A percentile compares a stretch with the other conserved stretches of the same genome.
phyloP scores from a whole-genome alignment of 2,329 filamentous ascomycete genomes.

The Fusarium lateritium region DNA sequence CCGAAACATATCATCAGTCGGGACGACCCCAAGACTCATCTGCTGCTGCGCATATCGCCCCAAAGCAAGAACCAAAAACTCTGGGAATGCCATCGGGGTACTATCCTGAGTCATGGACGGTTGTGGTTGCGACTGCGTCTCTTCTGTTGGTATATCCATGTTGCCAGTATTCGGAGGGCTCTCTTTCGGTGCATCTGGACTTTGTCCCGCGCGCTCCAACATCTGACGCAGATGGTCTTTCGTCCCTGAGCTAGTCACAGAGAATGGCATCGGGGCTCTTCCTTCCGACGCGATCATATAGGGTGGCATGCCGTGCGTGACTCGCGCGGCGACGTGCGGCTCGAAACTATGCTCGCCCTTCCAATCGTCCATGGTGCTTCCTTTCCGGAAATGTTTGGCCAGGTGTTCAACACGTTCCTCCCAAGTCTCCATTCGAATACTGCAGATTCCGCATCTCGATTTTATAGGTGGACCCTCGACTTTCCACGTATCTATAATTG shows the following conservation, averaged over 20 bases:
- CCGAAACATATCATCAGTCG: conserved; percentile 50
- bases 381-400: conserved; percentile 48
- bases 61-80: conserved; percentile 38
- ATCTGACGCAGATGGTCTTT: conserved; percentile 45
- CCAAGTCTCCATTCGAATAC: conserved; percentile 46
- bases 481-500: conserved; percentile 57
- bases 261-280: conserved; percentile 46
- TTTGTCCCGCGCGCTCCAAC: conserved; percentile 3
- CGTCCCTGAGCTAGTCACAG: conserved; percentile 43
- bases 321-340: conserved; percentile 37
- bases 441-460: conserved; percentile 53
- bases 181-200: neutral
- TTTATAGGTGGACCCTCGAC: conserved; percentile 38
- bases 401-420: conserved; percentile 49
- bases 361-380: conserved; percentile 50
- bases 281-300: conserved; percentile 49
- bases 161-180: too few relatives aligned
- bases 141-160: neutral
- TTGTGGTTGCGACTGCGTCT: neutral
- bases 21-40: conserved; percentile 40
- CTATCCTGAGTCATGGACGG: neutral
- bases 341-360: conserved; percentile 49
- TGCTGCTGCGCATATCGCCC: conserved; percentile 45
- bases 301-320: conserved; percentile 47
- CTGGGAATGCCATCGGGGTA: conserved; percentile 23